Base-by-base conservation (phyloP, 768 basidiomycete species). In the Lanmaoa rubissima region DNA sequence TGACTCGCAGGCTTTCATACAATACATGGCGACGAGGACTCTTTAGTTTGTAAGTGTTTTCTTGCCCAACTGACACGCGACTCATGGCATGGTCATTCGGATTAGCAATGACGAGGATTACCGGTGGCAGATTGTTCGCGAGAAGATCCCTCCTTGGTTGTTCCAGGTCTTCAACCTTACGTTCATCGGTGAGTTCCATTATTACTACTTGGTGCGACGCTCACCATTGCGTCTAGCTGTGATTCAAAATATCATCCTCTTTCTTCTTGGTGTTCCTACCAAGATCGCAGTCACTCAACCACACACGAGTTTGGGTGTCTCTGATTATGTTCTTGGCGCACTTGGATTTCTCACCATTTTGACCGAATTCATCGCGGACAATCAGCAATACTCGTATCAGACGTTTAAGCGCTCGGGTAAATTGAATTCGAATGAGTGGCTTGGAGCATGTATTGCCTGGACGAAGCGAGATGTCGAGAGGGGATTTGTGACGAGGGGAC, bases 351-450 rank as follows among this genome's bases (percentile, higher is more conserved):
- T 79, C 16, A 73, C 83, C 16, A 70, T 96, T 44, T 78, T 74
- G 2, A 60, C 85, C 36, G 95, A 98, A 68, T 93, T 91, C 74
- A 84, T 81, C 1, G 82, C 95, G 5, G 96, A 98, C 71, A 94
- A 95, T 62, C 92, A 94, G 69, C 96, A 98, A 64, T 94, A 83
- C 71, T 83, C 88, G 4, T 96, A 79, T 72, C 90, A 92, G 60
- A 82, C 82, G 0, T 89, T 85, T 73, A 98, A 98, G 70, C 83
- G 69, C 69, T 17, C 74, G 58, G 67, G 60, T 59, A 76, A 60
- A 64, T 63, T 61, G 65, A 67, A 47, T 55, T 69, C 34, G 66
- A 74, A 51, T 35, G 83, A 90, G 11, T 88, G 90, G 87, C 73
- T 75, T 24, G 83, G 84, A 9, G 81, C 88, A 4, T 78, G 82